phyloP scores from a whole-genome alignment of 2,329 filamentous ascomycete genomes.

The Seiridium unicorne region DNA sequence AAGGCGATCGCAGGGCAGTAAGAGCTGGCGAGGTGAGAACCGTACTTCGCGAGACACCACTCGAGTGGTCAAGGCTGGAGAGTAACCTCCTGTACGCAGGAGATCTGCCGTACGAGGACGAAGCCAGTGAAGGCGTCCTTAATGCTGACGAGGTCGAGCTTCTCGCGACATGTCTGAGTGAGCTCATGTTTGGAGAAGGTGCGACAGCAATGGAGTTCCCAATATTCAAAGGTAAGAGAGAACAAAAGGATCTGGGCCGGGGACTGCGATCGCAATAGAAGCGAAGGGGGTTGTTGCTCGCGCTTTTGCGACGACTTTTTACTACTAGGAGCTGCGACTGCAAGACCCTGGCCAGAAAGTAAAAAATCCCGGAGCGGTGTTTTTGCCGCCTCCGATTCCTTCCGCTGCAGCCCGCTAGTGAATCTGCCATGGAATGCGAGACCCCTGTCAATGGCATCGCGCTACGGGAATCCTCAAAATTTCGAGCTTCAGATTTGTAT shows the following conservation, averaged over 20 bases:
- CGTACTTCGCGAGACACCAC: constrained; percentile 23
- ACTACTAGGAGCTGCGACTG: neutral
- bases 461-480: constrained; percentile 11
- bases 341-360: neutral
- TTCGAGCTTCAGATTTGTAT: constrained; percentile 8
- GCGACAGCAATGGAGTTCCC: neutral
- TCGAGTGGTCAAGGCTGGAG: constrained; percentile 24
- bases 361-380: constrained; percentile 5
- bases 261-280: neutral
- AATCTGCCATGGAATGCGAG: neutral
- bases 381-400: constrained; percentile 9
- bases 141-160: constrained; percentile 40
- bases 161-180: constrained; percentile 39
- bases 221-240: neutral
- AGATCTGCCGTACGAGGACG: constrained; percentile 39
- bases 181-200: constrained; percentile 39
- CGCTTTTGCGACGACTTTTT: neutral
- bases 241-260: neutral
- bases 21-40: constrained; percentile 27
- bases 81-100: constrained; percentile 49
- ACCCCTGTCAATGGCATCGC: neutral
- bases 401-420: neutral
- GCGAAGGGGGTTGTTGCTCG: neutral
- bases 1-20: constrained; percentile 43
- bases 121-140: constrained; percentile 37